phyloP scores from a whole-genome alignment of 345 rosid species.

The Rhizophora apiculata region DNA sequence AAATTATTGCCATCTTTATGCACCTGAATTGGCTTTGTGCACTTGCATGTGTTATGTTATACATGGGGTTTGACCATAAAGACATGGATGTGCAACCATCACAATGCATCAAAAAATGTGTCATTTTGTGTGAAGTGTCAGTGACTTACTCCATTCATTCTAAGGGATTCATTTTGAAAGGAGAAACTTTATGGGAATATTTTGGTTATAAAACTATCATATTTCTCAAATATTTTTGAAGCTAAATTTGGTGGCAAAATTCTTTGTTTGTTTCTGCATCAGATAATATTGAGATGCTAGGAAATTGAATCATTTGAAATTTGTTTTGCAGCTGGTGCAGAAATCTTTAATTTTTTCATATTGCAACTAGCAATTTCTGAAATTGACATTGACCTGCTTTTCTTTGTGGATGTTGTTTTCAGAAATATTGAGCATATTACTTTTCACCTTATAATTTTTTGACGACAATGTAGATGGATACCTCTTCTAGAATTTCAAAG shows the following conservation, averaged over 20 bases:
- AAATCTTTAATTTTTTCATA: too few species aligned
- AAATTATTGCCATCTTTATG: too few species aligned
- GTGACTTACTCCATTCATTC: not conserved
- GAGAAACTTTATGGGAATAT: not conserved
- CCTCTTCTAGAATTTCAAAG: slow-evolving; percentile 93
- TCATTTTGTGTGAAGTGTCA: not conserved
- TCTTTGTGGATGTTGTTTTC: not conserved
- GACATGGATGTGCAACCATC: too few species aligned
- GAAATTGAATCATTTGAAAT: not conserved
- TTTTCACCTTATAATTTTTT: slow-evolving; percentile 25
- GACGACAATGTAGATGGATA: slow-evolving; percentile 87
- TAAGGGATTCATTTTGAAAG: not conserved
- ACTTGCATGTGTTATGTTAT: too few species aligned
- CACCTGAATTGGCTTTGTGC: too few species aligned
- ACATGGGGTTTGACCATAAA: too few species aligned
- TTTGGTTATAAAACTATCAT: not conserved
- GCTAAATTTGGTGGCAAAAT: not conserved
- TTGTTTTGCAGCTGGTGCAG: not conserved
- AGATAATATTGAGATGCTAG: not conserved
- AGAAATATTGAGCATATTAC: slow-evolving; percentile 3
- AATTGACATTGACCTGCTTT: not conserved
- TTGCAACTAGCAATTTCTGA: not conserved
- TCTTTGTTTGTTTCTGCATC: not conserved
- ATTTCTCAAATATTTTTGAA: not conserved
- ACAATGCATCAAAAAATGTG: too few species aligned